A percentile compares a stretch with the other conserved stretches of the same genome.
Evolutionary conservation across 2,329 filamentous ascomycete genomes (phyloP).

Genomic region (Lachnellula suecica): DNA sequence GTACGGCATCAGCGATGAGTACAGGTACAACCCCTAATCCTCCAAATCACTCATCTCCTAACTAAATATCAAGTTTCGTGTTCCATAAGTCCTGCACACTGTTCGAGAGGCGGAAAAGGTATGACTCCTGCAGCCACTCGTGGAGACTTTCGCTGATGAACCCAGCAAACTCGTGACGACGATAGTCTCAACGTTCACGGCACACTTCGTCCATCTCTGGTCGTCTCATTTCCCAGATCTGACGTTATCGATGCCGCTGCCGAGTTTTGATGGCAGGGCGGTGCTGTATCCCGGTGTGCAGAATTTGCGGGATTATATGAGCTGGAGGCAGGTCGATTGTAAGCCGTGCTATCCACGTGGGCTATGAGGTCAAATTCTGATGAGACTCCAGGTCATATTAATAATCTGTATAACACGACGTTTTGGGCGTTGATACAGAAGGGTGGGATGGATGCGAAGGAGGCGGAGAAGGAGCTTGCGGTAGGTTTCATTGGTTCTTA

Average conservation of each 20-base stretch:
- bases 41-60: neutral
- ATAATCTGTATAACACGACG: slow-evolving; percentile 96
- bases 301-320: slow-evolving; percentile 91
- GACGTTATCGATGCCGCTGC: slow-evolving; percentile 70
- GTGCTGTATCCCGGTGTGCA: slow-evolving; percentile 82
- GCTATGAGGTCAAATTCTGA: too few relatives aligned
- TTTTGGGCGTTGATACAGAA: slow-evolving; percentile 87
- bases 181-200: slow-evolving; percentile 88
- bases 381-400: slow-evolving; percentile 79
- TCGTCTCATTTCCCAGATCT: slow-evolving; percentile 69
- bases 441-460: slow-evolving; percentile 71
- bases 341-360: slow-evolving; percentile 33
- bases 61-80: slow-evolving; percentile 63
- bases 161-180: slow-evolving; percentile 85
- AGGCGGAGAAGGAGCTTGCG: slow-evolving; percentile 78
- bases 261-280: slow-evolving; percentile 89
- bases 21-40: too few relatives aligned
- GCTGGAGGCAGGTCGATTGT: slow-evolving; percentile 97
- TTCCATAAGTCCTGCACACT: slow-evolving; percentile 80
- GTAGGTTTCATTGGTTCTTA: slow-evolving; percentile 44
- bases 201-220: slow-evolving; percentile 87
- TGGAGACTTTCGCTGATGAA: slow-evolving; percentile 8
- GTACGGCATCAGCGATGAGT: slow-evolving; percentile 95
- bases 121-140: slow-evolving; percentile 28
- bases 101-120: slow-evolving; percentile 84